A percentile compares a stretch with the other conserved stretches of the same genome.
These are phyloP conservation scores for Gnaphalium uliginosum DNA, from an alignment of 129 eudicot species.

Conservation along the genomic window DNA sequence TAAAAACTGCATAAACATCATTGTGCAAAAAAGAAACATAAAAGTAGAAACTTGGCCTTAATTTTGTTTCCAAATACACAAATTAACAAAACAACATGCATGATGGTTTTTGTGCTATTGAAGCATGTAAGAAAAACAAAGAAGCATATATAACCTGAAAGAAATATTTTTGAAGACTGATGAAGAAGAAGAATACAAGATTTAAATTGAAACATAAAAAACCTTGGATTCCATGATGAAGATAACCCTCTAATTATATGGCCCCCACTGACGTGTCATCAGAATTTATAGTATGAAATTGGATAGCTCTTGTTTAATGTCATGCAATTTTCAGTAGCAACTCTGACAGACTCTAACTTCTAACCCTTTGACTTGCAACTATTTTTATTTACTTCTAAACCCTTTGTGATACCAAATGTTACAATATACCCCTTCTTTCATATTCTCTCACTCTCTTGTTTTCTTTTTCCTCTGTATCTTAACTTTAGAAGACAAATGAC, in stretches of 20 bases:
- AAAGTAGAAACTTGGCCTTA: not conserved
- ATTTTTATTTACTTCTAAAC: not conserved
- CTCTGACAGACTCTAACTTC: not conserved
- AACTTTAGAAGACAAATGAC: too few species aligned
- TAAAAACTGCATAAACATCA: not conserved
- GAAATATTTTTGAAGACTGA: conserved; percentile 2
- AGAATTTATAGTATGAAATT: not conserved
- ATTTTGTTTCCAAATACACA: not conserved
- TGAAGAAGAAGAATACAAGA: not conserved
- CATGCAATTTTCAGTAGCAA: not conserved
- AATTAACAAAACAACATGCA: conserved; percentile 10
- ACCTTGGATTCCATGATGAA: too few species aligned
- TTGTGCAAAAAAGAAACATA: not conserved
- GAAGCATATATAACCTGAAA: conserved; percentile 4
- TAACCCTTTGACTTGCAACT: conserved; percentile 3
- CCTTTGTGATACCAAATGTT: not conserved
- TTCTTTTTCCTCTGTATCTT: too few species aligned
- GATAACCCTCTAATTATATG: not conserved
- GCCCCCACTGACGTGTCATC: not conserved
- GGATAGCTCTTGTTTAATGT: not conserved
- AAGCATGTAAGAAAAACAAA: conserved; percentile 11
- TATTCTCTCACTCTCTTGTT: too few species aligned
- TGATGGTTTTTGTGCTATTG: not conserved
- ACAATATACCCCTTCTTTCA: not conserved
- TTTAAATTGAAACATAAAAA: too few species aligned